Evolutionary conservation across 1,284 basidiomycete species (phyloP).

Genomic region (Rhodofomes roseus): DNA sequence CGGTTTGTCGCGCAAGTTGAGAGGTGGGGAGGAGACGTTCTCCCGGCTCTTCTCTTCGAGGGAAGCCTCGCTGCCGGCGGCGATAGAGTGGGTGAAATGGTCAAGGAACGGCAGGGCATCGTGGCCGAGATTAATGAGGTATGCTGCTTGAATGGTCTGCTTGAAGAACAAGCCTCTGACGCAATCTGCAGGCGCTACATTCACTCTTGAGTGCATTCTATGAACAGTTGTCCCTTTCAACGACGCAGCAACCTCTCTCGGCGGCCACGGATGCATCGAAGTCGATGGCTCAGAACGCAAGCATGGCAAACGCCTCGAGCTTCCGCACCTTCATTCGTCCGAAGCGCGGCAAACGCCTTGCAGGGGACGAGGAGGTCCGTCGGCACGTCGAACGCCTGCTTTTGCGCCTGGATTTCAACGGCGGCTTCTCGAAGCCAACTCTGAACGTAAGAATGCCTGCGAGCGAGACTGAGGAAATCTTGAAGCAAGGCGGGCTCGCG

Average conservation of each 20-base stretch:
- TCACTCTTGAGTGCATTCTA: conserved; percentile 69
- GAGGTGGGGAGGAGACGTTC: conserved; percentile 88
- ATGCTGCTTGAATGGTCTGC: conserved; percentile 5
- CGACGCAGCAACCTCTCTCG: conserved; percentile 63
- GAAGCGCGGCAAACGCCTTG: conserved; percentile 44
- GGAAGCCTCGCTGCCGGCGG: conserved; percentile 58
- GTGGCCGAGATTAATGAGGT: conserved; percentile 79
- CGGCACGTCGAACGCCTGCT: conserved; percentile 81
- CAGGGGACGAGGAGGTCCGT: conserved; percentile 59
- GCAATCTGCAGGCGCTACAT: conserved; percentile 48
- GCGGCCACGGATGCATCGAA: conserved; percentile 60
- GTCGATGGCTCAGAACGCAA: conserved; percentile 59
- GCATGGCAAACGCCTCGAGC: conserved; percentile 54
- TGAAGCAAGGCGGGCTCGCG: conserved; percentile 36
- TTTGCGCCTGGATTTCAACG: conserved; percentile 83
- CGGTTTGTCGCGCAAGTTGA: conserved; percentile 82
- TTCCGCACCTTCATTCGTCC: conserved; percentile 46
- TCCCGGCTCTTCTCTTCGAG: conserved; percentile 80
- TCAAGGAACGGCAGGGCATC: conserved; percentile 61
- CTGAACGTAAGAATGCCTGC: conserved; percentile 23
- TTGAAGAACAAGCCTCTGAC: conserved; percentile 2
- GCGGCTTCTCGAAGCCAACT: conserved; percentile 60
- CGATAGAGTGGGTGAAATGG: conserved; percentile 61
- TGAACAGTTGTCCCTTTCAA: conserved; percentile 71
- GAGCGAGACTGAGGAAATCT: conserved; percentile 38